A percentile compares a stretch with the other conserved stretches of the same genome.
These are phyloP conservation scores for Ophiocordyceps camponoti-floridani DNA, from an alignment of 2,329 filamentous ascomycete genomes.

Conservation along the genomic window DNA sequence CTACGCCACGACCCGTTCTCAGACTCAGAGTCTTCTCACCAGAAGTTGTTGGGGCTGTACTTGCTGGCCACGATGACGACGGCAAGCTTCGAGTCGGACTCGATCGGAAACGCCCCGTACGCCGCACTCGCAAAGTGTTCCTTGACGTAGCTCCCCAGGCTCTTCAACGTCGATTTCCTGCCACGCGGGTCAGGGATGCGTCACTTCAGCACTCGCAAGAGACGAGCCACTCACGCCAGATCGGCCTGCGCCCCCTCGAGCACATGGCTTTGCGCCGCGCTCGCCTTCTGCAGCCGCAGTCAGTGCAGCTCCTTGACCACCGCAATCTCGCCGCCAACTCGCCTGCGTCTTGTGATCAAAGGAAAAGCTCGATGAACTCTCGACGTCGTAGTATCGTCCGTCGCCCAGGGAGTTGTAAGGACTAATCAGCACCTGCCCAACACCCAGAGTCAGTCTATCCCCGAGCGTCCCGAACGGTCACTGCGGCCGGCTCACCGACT, in stretches of 20 bases:
- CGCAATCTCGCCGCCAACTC: slow-evolving; percentile 6
- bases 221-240: slow-evolving; percentile 52
- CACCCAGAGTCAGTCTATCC: not conserved
- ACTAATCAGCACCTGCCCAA: slow-evolving; percentile 58
- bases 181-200: slow-evolving; percentile 23
- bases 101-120: slow-evolving; percentile 66
- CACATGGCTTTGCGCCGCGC: slow-evolving; percentile 59
- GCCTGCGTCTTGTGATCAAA: slow-evolving; percentile 76
- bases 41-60: slow-evolving; percentile 96
- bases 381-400: slow-evolving; percentile 77
- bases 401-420: slow-evolving; percentile 66
- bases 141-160: slow-evolving; percentile 53
- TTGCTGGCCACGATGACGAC: slow-evolving; percentile 85
- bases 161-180: slow-evolving; percentile 64
- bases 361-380: slow-evolving; percentile 71
- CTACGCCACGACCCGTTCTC: not conserved
- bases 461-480: not conserved
- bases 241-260: slow-evolving; percentile 62
- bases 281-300: slow-evolving; percentile 46
- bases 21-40: slow-evolving; percentile 32
- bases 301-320: not conserved
- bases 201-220: not conserved
- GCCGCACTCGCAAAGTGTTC: slow-evolving; percentile 80
- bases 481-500: slow-evolving; percentile 20
- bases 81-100: slow-evolving; percentile 58